Percentiles rank a stretch among this genome's conserved stretches.
These are phyloP conservation scores for Clohesyomyces aquaticus DNA, from an alignment of 495 filamentous ascomycete genomes.

Conservation along the genomic window DNA sequence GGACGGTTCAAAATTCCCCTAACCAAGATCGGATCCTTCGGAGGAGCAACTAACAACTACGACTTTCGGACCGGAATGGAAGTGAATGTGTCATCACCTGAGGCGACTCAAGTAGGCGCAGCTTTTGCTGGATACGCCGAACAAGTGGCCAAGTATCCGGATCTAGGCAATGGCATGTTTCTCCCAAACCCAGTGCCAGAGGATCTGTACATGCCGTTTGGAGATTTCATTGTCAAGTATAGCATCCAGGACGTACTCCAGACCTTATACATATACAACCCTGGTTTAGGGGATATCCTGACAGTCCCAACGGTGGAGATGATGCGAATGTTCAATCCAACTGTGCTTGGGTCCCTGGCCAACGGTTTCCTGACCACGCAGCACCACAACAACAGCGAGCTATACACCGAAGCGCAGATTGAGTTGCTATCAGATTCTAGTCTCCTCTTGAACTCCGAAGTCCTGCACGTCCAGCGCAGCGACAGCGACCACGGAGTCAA, in stretches of 20 bases:
- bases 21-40: background rate
- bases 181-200: conserved; percentile 52
- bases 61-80: conserved; percentile 42
- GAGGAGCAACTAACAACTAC: background rate
- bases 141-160: conserved; percentile 50
- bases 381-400: conserved; percentile 48
- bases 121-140: conserved; percentile 42
- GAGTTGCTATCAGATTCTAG: conserved; percentile 42
- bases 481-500: conserved; percentile 35
- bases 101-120: conserved; percentile 31
- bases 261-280: conserved; percentile 41
- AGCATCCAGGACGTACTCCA: conserved; percentile 44
- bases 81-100: conserved; percentile 12
- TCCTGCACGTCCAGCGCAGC: conserved; percentile 43
- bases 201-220: conserved; percentile 50
- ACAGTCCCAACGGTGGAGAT: conserved; percentile 44
- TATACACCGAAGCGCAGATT: conserved; percentile 49
- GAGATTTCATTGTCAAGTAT: conserved; percentile 52
- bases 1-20: conserved; percentile 42
- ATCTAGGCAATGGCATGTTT: conserved; percentile 47
- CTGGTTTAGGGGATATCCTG: conserved; percentile 51
- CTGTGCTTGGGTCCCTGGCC: conserved; percentile 24
- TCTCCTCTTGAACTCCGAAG: conserved; percentile 42
- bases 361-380: conserved; percentile 46
- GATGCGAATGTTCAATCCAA: conserved; percentile 31